Evolutionary conservation across 2,329 filamentous ascomycete species (phyloP).

Genomic region (Penicillium occitanis): DNA sequence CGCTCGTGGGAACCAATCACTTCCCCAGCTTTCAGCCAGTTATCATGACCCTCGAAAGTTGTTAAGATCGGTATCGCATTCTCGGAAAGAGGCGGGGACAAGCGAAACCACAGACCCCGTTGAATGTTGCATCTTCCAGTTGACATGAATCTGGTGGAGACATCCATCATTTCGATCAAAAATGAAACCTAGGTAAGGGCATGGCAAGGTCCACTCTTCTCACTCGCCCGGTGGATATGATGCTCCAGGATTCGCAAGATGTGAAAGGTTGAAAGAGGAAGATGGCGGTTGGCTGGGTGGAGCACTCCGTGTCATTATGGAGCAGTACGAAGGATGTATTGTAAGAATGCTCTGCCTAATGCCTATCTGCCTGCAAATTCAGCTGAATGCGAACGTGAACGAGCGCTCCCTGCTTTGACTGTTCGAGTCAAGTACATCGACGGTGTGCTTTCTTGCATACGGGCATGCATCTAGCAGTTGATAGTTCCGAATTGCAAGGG

Average conservation of each 20-base stretch:
- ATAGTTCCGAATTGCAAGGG: not conserved
- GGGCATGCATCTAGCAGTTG: constrained; percentile 4
- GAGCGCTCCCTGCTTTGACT: not conserved
- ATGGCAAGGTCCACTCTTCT: constrained; percentile 3
- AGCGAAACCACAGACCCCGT: constrained; percentile 4
- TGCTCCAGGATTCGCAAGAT: not conserved
- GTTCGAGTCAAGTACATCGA: not conserved
- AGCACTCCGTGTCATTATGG: not conserved
- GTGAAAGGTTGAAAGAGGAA: not conserved
- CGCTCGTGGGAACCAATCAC: not conserved
- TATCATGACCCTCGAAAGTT: not conserved
- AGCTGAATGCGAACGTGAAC: not conserved
- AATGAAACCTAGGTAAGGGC: not conserved
- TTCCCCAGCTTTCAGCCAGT: not conserved
- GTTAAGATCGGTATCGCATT: constrained; percentile 4
- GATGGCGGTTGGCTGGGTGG: constrained; percentile 2
- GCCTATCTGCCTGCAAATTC: not conserved
- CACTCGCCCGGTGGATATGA: constrained; percentile 3
- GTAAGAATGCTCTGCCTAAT: not conserved
- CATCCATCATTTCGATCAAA: not conserved
- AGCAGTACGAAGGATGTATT: not conserved
- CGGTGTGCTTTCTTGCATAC: constrained; percentile 6
- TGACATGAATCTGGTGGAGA: not conserved
- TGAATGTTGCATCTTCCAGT: constrained; percentile 3
- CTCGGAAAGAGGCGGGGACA: constrained; percentile 1